phyloP scores from a whole-genome alignment of 306 rosid genomes.

The Datisca glomerata region DNA sequence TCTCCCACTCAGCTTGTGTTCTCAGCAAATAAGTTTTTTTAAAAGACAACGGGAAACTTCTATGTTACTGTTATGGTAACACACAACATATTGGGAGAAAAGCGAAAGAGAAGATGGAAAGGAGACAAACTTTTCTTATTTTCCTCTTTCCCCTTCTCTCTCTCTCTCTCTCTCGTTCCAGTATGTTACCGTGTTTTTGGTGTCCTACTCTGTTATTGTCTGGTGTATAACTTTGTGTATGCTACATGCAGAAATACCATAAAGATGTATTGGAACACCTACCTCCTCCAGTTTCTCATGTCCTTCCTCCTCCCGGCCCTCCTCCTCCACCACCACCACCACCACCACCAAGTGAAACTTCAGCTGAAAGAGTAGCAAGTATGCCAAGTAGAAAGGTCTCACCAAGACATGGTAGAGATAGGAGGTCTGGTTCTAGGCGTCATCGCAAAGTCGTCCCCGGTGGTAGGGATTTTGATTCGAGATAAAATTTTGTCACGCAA shows the following conservation, averaged over 20 bases:
- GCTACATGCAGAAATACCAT: conserved; percentile 53
- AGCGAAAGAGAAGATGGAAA: too few relatives aligned
- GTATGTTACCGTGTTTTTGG: conserved; percentile 5
- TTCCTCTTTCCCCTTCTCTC: too few relatives aligned
- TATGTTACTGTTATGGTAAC: too few relatives aligned
- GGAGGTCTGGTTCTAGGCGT: conserved; percentile 39
- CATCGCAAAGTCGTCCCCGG: conserved; percentile 51
- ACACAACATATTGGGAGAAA: too few relatives aligned
- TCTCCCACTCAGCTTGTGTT: too few relatives aligned
- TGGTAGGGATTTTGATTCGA: conserved; percentile 20
- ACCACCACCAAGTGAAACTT: conserved; percentile 21
- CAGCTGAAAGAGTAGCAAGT: conserved; percentile 15
- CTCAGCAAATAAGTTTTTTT: too few relatives aligned
- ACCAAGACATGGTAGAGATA: conserved; percentile 47
- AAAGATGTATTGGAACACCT: conserved; percentile 31
- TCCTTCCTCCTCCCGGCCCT: conserved; percentile 26
- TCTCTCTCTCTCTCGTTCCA: conserved; percentile 6
- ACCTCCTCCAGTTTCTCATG: conserved; percentile 20
- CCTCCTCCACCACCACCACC: conserved; percentile 14
- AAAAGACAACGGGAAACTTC: too few relatives aligned
- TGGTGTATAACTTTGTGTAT: too few relatives aligned
- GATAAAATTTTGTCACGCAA: conserved; percentile 40
- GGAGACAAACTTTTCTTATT: too few relatives aligned
- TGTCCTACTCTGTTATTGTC: background rate
- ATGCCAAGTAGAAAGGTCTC: conserved; percentile 26